Evolutionary conservation across 140 eudicot species (phyloP).

Genomic region (Erigeron philadelphicus): DNA sequence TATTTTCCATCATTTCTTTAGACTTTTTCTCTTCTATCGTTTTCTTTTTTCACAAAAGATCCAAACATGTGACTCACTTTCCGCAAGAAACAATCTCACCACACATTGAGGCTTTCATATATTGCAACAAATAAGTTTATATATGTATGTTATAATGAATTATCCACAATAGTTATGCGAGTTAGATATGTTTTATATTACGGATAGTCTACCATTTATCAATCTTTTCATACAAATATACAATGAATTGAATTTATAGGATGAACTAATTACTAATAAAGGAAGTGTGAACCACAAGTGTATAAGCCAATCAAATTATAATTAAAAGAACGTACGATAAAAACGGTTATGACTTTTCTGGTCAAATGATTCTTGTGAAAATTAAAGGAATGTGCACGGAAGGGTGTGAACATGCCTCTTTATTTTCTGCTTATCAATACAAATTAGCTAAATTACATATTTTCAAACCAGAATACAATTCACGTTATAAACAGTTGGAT

Average conservation of each 20-base stretch:
- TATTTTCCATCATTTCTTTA: constrained; percentile 33
- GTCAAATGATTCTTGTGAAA: constrained; percentile 37
- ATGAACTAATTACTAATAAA: not conserved
- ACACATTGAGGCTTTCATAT: not conserved
- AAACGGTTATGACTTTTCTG: constrained; percentile 13
- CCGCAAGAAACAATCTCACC: constrained; percentile 24
- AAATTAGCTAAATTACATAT: not conserved
- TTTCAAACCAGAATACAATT: too few relatives aligned
- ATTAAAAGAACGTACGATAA: not conserved
- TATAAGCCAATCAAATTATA: not conserved
- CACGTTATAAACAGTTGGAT: constrained; percentile 4
- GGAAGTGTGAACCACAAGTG: constrained; percentile 20
- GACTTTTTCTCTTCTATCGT: constrained; percentile 33
- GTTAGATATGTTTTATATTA: too few relatives aligned
- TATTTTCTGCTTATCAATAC: constrained; percentile 9
- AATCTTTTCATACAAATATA: too few relatives aligned
- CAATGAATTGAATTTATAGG: too few relatives aligned
- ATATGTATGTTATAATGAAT: too few relatives aligned
- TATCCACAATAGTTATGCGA: too few relatives aligned
- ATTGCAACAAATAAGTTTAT: too few relatives aligned
- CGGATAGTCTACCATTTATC: too few relatives aligned
- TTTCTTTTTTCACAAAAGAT: constrained; percentile 21
- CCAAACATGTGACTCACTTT: constrained; percentile 27
- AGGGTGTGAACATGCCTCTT: constrained; percentile 24
- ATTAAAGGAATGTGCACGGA: constrained; percentile 35